These are phyloP conservation scores for Chlamydomonas sp. DNA, from an alignment of 139 green algal species.

Conservation along the genomic window DNA sequence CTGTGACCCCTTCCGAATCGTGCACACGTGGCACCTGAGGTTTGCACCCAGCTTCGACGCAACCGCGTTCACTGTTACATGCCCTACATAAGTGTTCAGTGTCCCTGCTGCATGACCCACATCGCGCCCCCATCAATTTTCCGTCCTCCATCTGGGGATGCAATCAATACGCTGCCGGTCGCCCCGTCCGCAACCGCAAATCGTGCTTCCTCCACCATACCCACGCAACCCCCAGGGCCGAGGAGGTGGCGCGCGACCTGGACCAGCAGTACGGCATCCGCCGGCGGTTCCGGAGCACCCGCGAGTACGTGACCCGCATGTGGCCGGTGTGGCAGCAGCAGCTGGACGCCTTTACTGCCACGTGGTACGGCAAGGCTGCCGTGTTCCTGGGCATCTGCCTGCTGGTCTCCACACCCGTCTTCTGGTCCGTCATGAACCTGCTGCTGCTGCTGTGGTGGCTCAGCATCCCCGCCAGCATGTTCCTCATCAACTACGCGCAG, in stretches of 20 bases:
- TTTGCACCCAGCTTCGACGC: too few relatives aligned
- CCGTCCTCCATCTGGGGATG: too few relatives aligned
- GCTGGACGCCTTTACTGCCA: conserved; percentile 11
- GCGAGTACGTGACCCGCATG: conserved; percentile 7
- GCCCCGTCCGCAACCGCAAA: too few relatives aligned
- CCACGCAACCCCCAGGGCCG: background rate
- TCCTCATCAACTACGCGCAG: background rate
- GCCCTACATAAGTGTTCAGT: too few relatives aligned
- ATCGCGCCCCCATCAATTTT: too few relatives aligned
- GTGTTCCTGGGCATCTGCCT: background rate
- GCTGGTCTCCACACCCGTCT: conserved; percentile 7
- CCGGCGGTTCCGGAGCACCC: background rate
- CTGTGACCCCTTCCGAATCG: too few relatives aligned
- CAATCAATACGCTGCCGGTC: too few relatives aligned
- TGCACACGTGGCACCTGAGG: too few relatives aligned
- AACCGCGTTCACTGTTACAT: too few relatives aligned
- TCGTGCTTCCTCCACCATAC: too few relatives aligned
- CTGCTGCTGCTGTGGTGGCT: conserved; percentile 29
- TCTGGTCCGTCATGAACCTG: conserved; percentile 10
- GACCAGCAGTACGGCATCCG: conserved; percentile 30
- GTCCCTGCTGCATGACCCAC: too few relatives aligned
- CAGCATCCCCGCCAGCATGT: background rate
- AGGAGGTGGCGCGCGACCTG: conserved; percentile 27
- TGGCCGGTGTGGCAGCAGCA: conserved; percentile 22
- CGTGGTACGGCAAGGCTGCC: conserved; percentile 14